Evolutionary conservation across 2,329 filamentous ascomycete genomes (phyloP).

Genomic region (Talaromyces sp.): DNA sequence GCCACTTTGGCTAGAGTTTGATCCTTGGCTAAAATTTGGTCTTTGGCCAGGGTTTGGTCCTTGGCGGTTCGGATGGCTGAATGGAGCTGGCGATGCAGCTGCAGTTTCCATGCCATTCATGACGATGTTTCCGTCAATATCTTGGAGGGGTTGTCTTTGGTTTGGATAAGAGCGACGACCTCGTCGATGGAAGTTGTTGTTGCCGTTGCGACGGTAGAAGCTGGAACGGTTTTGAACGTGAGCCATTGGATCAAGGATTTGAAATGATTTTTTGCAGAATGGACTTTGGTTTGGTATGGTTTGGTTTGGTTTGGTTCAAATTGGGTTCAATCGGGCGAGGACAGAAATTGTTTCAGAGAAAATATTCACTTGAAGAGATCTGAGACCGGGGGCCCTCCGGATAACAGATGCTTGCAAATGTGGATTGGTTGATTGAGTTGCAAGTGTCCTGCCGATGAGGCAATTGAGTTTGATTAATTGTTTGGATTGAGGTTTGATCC

Average conservation of each 20-base stretch:
- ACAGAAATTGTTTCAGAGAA: conserved; percentile 1
- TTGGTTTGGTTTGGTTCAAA: neutral
- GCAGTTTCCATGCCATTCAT: conserved; percentile 17
- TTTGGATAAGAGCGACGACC: neutral
- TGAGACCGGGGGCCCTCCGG: conserved; percentile 17
- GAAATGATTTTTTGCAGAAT: conserved; percentile 2
- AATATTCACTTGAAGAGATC: neutral
- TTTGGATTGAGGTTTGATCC: neutral
- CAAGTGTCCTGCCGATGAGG: conserved; percentile 16
- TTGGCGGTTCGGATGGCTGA: neutral
- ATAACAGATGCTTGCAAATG: conserved; percentile 16
- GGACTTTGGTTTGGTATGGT: neutral
- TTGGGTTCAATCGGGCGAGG: conserved; percentile 12
- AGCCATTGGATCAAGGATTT: conserved; percentile 8
- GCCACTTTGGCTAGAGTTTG: neutral
- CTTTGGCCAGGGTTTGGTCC: neutral
- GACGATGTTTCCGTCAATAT: conserved; percentile 16
- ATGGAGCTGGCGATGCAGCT: conserved; percentile 7
- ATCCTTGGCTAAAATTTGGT: neutral
- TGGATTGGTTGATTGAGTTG: conserved; percentile 7
- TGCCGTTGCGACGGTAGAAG: neutral
- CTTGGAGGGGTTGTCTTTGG: conserved; percentile 8
- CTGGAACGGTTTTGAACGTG: neutral
- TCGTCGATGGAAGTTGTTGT: conserved; percentile 2
- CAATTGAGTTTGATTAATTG: neutral